Evolutionary conservation across 208 protist species (phyloP).

Genomic region (Blechomonas ayalai): DNA sequence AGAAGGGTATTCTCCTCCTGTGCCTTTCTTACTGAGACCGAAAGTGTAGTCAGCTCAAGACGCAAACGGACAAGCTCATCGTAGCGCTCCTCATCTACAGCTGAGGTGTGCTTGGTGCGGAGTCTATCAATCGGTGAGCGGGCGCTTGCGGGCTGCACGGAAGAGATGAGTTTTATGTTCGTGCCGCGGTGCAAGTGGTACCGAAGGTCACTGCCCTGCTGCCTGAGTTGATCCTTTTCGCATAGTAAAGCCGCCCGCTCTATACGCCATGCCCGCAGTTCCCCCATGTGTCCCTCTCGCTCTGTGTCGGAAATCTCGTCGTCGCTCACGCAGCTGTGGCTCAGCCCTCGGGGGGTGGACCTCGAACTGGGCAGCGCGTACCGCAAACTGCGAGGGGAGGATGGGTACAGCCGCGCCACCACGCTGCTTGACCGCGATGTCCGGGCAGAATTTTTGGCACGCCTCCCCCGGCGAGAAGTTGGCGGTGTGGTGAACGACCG

Average conservation of each 20-base stretch:
- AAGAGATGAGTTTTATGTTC: conserved; percentile 54
- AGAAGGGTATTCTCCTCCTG: not conserved
- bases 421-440: conserved; percentile 5
- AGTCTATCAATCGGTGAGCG: conserved; percentile 17
- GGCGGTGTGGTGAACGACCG: not conserved
- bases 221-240: conserved; percentile 16
- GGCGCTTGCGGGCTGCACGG: conserved; percentile 14
- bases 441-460: too few relatives aligned
- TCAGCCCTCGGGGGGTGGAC: conserved; percentile 8
- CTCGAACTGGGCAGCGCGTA: conserved; percentile 1
- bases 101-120: conserved; percentile 6
- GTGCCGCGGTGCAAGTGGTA: conserved; percentile 51
- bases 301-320: conserved; percentile 26
- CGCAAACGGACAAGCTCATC: conserved; percentile 30
- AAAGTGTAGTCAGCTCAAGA: conserved; percentile 24
- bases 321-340: conserved; percentile 14
- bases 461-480: not conserved
- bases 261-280: conserved; percentile 31
- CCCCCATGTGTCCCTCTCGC: conserved; percentile 9
- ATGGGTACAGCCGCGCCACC: not conserved
- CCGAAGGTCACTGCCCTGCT: conserved; percentile 29
- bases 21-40: not conserved
- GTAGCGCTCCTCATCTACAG: conserved; percentile 26
- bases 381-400: not conserved
- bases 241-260: conserved; percentile 37